Evolutionary conservation across 2,329 filamentous ascomycete species (phyloP).

Genomic region (Fusarium pseudonygamai): DNA sequence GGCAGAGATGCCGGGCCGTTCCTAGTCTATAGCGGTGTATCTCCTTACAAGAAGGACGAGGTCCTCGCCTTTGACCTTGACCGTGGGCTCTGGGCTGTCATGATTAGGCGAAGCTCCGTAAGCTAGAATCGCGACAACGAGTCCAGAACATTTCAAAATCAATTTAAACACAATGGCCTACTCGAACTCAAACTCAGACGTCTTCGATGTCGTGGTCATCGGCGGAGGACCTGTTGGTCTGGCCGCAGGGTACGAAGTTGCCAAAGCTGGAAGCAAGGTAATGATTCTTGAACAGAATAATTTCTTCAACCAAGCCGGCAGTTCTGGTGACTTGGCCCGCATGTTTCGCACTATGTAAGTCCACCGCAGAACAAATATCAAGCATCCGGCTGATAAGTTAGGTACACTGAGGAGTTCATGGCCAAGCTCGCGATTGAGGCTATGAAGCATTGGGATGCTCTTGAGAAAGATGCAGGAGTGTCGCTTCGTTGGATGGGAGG

Average conservation of each 20-base stretch:
- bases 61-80: accelerated
- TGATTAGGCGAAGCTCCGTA: accelerated
- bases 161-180: not conserved
- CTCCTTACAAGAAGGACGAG: not conserved
- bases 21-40: not conserved
- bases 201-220: constrained; percentile 16
- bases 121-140: not conserved
- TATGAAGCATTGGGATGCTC: constrained; percentile 22
- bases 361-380: accelerated
- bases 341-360: constrained; percentile 27
- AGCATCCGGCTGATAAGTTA: not conserved
- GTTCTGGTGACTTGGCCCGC: constrained; percentile 20
- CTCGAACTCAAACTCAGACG: not conserved
- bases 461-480: constrained; percentile 22
- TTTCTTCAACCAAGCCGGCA: constrained; percentile 24
- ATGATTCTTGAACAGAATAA: constrained; percentile 28
- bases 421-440: constrained; percentile 13
- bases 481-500: constrained; percentile 27
- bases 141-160: not conserved
- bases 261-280: constrained; percentile 13
- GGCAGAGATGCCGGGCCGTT: not conserved
- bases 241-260: constrained; percentile 28
- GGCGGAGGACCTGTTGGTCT: constrained; percentile 24
- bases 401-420: constrained; percentile 32
- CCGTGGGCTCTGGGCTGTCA: accelerated